These are phyloP conservation scores for Aureobasidium mangrovei DNA, from an alignment of 2,329 filamentous ascomycete species.

Conservation along the genomic window DNA sequence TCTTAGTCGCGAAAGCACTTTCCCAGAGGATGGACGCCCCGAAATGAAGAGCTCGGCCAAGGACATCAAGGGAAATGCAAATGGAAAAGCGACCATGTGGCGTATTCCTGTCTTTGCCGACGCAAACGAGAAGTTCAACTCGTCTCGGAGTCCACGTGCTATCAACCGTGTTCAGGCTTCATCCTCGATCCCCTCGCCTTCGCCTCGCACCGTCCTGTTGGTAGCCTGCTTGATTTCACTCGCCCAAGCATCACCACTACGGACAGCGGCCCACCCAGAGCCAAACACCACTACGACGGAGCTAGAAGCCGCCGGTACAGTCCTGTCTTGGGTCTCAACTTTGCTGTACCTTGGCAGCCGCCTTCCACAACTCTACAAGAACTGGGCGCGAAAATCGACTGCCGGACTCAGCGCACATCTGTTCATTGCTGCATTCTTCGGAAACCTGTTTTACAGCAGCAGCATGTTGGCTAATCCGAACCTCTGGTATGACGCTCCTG, in stretches of 20 bases:
- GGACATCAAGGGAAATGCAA: slow-evolving; percentile 15
- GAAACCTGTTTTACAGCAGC: slow-evolving; percentile 58
- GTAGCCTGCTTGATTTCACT: slow-evolving; percentile 38
- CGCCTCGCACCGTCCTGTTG: slow-evolving; percentile 39
- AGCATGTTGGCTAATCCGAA: slow-evolving; percentile 56
- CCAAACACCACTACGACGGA: slow-evolving; percentile 22
- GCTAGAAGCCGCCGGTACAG: slow-evolving; percentile 39
- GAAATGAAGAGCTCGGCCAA: slow-evolving; percentile 13
- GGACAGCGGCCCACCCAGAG: slow-evolving; percentile 3
- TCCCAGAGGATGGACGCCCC: background rate
- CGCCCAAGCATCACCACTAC: slow-evolving; percentile 30
- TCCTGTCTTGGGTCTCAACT: slow-evolving; percentile 50
- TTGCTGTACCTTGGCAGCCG: slow-evolving; percentile 51
- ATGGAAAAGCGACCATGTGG: slow-evolving; percentile 15
- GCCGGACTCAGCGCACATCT: slow-evolving; percentile 54
- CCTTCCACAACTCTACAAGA: slow-evolving; percentile 58
- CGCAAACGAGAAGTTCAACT: slow-evolving; percentile 7
- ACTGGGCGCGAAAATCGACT: slow-evolving; percentile 53
- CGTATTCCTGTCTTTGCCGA: slow-evolving; percentile 20
- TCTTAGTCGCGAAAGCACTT: slow-evolving; percentile 12
- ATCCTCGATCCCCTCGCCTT: slow-evolving; percentile 36
- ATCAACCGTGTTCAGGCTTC: slow-evolving; percentile 24
- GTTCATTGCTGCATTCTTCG: slow-evolving; percentile 58
- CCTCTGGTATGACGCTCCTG: slow-evolving; percentile 49
- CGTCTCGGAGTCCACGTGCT: slow-evolving; percentile 15